Conservation (phyloP, 257 asterid genomes). For the Plectranthus barbatus region DNA sequence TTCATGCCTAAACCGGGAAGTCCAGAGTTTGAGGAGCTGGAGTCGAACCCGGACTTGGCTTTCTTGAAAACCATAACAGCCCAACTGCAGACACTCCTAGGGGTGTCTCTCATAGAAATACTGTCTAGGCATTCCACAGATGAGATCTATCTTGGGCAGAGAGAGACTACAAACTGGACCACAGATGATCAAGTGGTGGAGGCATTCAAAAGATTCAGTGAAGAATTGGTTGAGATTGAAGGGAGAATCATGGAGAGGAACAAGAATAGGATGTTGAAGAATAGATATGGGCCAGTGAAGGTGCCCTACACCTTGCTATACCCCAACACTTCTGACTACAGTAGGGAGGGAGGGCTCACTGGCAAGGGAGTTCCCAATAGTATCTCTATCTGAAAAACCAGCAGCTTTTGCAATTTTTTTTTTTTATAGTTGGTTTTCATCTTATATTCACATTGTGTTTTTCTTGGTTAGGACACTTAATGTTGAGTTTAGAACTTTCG, state of each 20-base stretch:
- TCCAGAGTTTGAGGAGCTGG: slow-evolving; percentile 47
- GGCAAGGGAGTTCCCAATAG: slow-evolving; percentile 78
- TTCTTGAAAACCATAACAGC: slow-evolving; percentile 66
- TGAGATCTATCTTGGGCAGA: slow-evolving; percentile 67
- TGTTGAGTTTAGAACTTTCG: too few species aligned
- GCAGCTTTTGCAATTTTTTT: neutral
- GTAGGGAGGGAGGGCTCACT: slow-evolving; percentile 49
- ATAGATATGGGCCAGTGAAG: slow-evolving; percentile 54
- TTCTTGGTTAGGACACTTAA: too few species aligned
- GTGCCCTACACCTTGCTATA: slow-evolving; percentile 47
- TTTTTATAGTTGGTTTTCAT: too few species aligned
- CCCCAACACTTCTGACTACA: slow-evolving; percentile 39
- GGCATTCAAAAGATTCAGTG: slow-evolving; percentile 42
- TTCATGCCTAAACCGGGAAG: slow-evolving; percentile 59
- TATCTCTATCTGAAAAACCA: slow-evolving; percentile 39
- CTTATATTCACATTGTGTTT: too few species aligned
- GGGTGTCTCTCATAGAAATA: slow-evolving; percentile 59
- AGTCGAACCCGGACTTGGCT: slow-evolving; percentile 41
- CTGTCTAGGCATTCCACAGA: slow-evolving; percentile 63
- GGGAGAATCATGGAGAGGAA: slow-evolving; percentile 33
- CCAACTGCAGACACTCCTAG: slow-evolving; percentile 61
- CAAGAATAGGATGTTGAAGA: slow-evolving; percentile 12
- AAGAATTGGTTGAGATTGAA: slow-evolving; percentile 35
- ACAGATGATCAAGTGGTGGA: slow-evolving; percentile 26
- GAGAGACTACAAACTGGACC: slow-evolving; percentile 52